phyloP scores from a whole-genome alignment of 164 flowering plant genomes.

The Aristolochia californica region DNA sequence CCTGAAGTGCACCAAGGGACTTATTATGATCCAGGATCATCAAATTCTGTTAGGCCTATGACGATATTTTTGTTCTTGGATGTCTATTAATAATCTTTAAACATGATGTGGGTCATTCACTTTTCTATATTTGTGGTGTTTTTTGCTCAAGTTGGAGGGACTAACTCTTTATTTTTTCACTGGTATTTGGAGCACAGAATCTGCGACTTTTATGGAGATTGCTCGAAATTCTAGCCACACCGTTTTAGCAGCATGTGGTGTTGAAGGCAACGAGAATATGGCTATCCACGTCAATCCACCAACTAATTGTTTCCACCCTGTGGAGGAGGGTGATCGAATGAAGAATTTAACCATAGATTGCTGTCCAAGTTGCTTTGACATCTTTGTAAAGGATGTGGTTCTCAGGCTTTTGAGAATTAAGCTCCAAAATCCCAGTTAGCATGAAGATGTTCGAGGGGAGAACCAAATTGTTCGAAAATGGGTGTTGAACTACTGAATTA shows the following conservation, averaged over 20 bases:
- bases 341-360: conserved; percentile 24
- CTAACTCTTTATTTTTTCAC: not conserved
- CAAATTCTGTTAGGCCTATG: too few relatives aligned
- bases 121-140: too few relatives aligned
- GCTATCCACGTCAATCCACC: conserved; percentile 30
- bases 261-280: conserved; percentile 24
- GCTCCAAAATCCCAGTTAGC: conserved; percentile 1
- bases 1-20: too few relatives aligned
- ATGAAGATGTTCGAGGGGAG: too few relatives aligned
- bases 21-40: too few relatives aligned
- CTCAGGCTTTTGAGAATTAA: conserved; percentile 26
- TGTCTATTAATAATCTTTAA: too few relatives aligned
- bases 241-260: conserved; percentile 54
- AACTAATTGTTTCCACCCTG: conserved; percentile 31
- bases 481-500: too few relatives aligned
- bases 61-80: too few relatives aligned
- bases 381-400: conserved; percentile 31
- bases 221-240: conserved; percentile 45
- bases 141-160: too few relatives aligned
- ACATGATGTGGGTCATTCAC: too few relatives aligned
- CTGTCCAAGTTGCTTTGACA: conserved; percentile 43
- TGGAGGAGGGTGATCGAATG: conserved; percentile 14
- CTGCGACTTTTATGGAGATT: conserved; percentile 32
- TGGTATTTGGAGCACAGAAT: conserved; percentile 17
- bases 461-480: too few relatives aligned